phyloP scores from a whole-genome alignment of 139 green algal genomes.

The Asterochloris erici region DNA sequence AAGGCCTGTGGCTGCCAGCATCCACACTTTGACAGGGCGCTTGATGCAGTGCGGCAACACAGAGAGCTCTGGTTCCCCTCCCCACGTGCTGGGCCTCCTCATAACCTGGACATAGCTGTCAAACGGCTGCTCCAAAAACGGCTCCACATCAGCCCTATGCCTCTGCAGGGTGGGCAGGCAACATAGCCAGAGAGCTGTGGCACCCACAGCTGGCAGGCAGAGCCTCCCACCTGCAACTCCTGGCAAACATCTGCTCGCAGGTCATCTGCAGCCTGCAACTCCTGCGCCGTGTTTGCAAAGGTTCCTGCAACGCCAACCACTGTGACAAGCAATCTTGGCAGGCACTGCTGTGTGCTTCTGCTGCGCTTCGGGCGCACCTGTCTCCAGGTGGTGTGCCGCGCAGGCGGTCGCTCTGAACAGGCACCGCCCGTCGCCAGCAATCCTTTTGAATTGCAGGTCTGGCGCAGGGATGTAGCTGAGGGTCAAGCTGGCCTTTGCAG shows the following conservation, averaged over 20 bases:
- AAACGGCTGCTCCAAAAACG: constrained; percentile 7
- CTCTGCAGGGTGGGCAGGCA: too few species aligned
- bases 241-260: background rate
- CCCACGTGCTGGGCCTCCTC: background rate
- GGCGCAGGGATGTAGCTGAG: too few species aligned
- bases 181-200: too few species aligned
- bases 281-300: background rate
- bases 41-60: background rate
- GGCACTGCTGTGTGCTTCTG: too few species aligned
- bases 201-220: too few species aligned
- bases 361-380: too few species aligned
- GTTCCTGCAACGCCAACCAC: background rate
- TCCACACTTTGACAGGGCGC: background rate
- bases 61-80: constrained; percentile 16
- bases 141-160: background rate
- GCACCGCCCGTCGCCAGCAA: too few species aligned
- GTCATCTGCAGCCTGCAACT: constrained; percentile 8
- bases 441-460: too few species aligned
- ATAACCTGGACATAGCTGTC: constrained; percentile 1
- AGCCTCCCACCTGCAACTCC: background rate
- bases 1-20: constrained; percentile 3
- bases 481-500: too few species aligned
- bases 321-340: too few species aligned
- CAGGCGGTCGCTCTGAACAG: too few species aligned
- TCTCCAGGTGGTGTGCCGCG: too few species aligned